Percentiles rank a stretch among this genome's conserved stretches.
Conservation (phyloP, 129 eudicot species). For the Pittosporum tobira region DNA sequence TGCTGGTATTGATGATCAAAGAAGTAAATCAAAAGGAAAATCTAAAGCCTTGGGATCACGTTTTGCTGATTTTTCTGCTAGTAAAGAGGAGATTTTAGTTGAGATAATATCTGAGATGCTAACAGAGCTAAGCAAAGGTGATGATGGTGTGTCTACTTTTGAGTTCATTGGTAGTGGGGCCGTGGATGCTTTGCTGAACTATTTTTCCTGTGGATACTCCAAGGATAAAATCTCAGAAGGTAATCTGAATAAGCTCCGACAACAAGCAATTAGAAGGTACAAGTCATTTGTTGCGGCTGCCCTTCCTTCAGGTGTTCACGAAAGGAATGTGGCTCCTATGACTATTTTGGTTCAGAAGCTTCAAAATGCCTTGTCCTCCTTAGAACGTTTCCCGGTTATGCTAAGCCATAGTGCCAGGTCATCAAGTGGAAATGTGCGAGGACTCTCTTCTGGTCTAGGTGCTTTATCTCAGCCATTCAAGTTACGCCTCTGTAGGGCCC, state of each 20-base stretch:
- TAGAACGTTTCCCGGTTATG: conserved; percentile 92
- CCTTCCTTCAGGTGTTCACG: conserved; percentile 48
- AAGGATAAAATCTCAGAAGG: conserved; percentile 63
- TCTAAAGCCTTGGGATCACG: conserved; percentile 48
- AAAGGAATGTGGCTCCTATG: conserved; percentile 55
- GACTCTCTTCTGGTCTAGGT: conserved; percentile 81
- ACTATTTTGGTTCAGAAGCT: conserved; percentile 83
- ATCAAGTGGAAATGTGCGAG: conserved; percentile 65
- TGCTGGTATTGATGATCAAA: conserved; percentile 57
- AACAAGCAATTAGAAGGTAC: conserved; percentile 74
- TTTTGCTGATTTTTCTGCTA: conserved; percentile 45
- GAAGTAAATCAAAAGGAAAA: conserved; percentile 66
- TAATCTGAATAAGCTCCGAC: conserved; percentile 57
- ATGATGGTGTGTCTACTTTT: conserved; percentile 89
- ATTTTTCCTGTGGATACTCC: conserved; percentile 76
- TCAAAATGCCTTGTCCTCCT: conserved; percentile 79
- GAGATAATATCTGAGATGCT: conserved; percentile 69
- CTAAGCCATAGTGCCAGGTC: conserved; percentile 77
- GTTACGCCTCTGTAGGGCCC: conserved; percentile 91
- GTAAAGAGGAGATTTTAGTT: conserved; percentile 63
- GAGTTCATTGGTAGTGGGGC: conserved; percentile 98
- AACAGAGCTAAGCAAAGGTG: conserved; percentile 74
- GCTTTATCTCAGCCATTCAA: conserved; percentile 90
- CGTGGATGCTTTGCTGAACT: conserved; percentile 70
- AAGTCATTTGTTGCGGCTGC: conserved; percentile 62